Conservation (phyloP, 768 basidiomycete species). For the Leccinum barrowsii region DNA sequence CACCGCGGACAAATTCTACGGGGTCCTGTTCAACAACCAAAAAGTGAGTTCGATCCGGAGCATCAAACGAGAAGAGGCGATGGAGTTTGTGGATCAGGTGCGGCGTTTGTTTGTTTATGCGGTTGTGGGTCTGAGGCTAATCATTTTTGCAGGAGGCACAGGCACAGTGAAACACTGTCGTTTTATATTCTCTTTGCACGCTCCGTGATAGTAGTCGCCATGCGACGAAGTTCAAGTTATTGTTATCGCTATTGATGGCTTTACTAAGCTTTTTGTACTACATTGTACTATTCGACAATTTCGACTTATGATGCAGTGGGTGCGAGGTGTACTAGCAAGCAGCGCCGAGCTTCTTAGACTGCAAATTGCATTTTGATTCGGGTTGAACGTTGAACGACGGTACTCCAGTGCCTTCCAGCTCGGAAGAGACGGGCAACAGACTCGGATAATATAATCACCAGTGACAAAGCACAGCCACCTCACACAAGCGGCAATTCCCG, state of each 20-base stretch:
- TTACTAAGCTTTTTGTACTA: constrained; percentile 1
- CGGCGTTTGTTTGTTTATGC: constrained; percentile 14
- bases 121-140: neutral
- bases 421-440: too few relatives aligned
- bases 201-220: neutral
- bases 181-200: neutral
- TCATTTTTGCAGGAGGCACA: constrained; percentile 41
- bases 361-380: neutral
- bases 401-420: too few relatives aligned
- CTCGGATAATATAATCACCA: too few relatives aligned
- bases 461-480: constrained; percentile 21
- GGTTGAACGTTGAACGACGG: too few relatives aligned
- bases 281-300: neutral
- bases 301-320: neutral
- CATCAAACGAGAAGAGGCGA: constrained; percentile 87
- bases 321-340: neutral
- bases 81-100: constrained; percentile 91
- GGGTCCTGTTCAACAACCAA: constrained; percentile 93
- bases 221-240: neutral
- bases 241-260: constrained; percentile 18
- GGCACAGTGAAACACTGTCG: constrained; percentile 33
- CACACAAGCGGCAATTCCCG: constrained; percentile 23
- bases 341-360: neutral
- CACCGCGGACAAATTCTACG: constrained; percentile 95
- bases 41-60: constrained; percentile 87